Evolutionary conservation across 768 basidiomycete genomes (phyloP).

Genomic region (Coprinopsis sp.): DNA sequence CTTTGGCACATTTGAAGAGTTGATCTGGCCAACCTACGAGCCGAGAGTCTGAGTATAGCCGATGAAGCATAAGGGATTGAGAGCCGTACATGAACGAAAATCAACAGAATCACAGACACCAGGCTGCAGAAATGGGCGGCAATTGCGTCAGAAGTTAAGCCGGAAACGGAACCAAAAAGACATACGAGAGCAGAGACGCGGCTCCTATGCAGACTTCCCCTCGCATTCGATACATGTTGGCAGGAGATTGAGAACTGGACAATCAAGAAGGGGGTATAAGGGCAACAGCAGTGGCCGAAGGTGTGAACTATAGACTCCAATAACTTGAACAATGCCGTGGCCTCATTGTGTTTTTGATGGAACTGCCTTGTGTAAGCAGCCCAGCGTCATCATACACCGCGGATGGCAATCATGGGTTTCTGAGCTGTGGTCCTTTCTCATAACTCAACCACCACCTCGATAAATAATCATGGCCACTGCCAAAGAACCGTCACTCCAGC

Average conservation of each 20-base stretch:
- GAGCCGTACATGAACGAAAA: constrained; percentile 72
- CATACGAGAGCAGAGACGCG: constrained; percentile 71
- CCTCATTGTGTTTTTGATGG: no score
- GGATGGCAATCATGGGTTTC: constrained; percentile 1
- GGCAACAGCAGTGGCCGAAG: constrained; percentile 13
- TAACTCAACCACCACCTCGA: constrained; percentile 19
- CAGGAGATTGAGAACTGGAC: constrained; percentile 17
- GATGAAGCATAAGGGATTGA: constrained; percentile 7
- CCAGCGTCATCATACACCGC: no score
- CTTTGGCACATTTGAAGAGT: constrained; percentile 66
- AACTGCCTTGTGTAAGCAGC: no score
- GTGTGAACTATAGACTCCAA: no score
- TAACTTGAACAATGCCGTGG: no score
- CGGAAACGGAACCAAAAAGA: constrained; percentile 12
- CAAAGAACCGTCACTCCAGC: constrained; percentile 19
- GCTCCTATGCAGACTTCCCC: constrained; percentile 75
- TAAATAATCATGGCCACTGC: no score
- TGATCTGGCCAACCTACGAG: constrained; percentile 75
- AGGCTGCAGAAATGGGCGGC: constrained; percentile 27
- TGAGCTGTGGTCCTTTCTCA: constrained; percentile 5
- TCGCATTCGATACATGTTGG: constrained; percentile 39
- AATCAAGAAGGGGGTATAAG: constrained; percentile 15
- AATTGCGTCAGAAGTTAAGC: constrained; percentile 12
- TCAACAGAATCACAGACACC: constrained; percentile 58
- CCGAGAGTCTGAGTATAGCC: constrained; percentile 21